These are phyloP conservation scores for Prunus mira DNA, from an alignment of 306 rosid species.

Conservation along the genomic window DNA sequence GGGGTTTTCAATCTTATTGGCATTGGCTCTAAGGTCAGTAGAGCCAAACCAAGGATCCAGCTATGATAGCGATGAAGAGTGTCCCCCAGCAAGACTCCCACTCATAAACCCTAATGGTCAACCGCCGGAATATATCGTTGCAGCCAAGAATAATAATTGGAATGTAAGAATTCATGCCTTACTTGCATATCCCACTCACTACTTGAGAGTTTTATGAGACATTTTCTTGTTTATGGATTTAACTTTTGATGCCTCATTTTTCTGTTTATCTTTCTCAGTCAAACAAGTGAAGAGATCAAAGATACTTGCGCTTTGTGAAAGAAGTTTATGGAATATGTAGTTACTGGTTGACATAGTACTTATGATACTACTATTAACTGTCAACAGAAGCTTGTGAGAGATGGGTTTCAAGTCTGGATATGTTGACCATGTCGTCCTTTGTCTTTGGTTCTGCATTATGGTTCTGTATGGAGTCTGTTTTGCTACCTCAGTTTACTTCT, in stretches of 20 bases:
- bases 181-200: neutral
- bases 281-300: slow-evolving; percentile 15
- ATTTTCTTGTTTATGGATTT: neutral
- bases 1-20: slow-evolving; percentile 37
- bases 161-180: slow-evolving; percentile 17
- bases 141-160: slow-evolving; percentile 24
- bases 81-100: slow-evolving; percentile 29
- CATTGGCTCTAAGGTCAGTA: slow-evolving; percentile 27
- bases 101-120: slow-evolving; percentile 24
- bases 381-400: neutral
- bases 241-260: neutral
- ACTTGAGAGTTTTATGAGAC: neutral
- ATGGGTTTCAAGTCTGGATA: neutral
- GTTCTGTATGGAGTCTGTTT: neutral
- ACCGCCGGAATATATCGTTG: slow-evolving; percentile 16
- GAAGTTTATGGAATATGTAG: neutral
- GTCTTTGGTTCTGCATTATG: neutral
- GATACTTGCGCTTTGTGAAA: neutral
- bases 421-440: neutral
- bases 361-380: neutral
- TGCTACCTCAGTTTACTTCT: neutral
- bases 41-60: slow-evolving; percentile 11
- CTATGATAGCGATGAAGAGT: slow-evolving; percentile 32
- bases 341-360: neutral
- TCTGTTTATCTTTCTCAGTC: neutral